phyloP scores from a whole-genome alignment of 1,284 basidiomycete species.

The Retiboletus flavoniger region DNA sequence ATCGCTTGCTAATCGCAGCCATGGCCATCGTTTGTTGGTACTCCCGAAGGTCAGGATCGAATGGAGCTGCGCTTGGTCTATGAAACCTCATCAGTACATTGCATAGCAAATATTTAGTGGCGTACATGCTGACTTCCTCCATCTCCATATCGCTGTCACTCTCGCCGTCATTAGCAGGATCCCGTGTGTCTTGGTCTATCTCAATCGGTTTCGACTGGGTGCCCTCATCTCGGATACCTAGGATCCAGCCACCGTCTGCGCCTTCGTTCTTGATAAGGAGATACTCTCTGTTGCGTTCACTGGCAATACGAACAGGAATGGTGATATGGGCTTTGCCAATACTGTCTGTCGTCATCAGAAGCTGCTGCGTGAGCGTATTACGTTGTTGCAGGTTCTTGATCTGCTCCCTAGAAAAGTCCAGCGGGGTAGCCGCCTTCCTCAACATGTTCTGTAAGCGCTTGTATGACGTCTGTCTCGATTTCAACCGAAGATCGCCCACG shows the following conservation, averaged over 20 bases:
- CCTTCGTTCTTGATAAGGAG: conserved; percentile 89
- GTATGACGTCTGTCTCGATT: conserved; percentile 93
- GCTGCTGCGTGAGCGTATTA: conserved; percentile 91
- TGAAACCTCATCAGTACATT: conserved; percentile 19
- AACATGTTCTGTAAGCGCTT: conserved; percentile 92
- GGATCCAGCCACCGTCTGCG: conserved; percentile 86
- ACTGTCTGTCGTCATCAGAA: conserved; percentile 91
- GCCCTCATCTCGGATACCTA: conserved; percentile 85
- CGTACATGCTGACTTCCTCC: conserved; percentile 76
- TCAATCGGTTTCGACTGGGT: conserved; percentile 83
- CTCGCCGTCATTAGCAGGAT: conserved; percentile 36
- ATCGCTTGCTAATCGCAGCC: conserved; percentile 59
- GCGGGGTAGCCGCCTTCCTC: conserved; percentile 72
- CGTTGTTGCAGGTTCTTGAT: conserved; percentile 88
- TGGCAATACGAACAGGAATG: conserved; percentile 91
- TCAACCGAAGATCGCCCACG: conserved; percentile 90
- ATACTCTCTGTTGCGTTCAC: conserved; percentile 93
- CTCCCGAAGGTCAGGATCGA: conserved; percentile 68
- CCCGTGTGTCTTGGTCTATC: conserved; percentile 60
- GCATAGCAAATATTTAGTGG: conserved; percentile 5
- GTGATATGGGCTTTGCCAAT: conserved; percentile 88
- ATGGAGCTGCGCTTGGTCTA: conserved; percentile 35
- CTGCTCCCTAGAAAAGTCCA: conserved; percentile 96
- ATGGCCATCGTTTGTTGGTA: conserved; percentile 68
- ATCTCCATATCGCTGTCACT: conserved; percentile 65